Evolutionary conservation across 2,329 filamentous ascomycete genomes (phyloP), one percentile per base, ranked within the genome.

Genomic region (Exophiala spinifera): DNA sequence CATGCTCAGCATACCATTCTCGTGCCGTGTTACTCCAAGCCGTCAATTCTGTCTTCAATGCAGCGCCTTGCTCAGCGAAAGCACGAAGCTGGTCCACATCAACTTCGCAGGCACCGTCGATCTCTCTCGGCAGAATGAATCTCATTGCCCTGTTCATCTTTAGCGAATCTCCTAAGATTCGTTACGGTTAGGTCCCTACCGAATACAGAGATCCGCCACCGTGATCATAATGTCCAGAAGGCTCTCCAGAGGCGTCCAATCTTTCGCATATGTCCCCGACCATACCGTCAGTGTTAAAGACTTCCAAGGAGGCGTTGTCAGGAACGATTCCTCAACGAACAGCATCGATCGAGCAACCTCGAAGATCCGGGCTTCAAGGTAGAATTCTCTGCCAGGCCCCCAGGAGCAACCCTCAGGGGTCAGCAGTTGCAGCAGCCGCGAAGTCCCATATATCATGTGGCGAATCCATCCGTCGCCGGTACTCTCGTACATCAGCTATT

Each of bases 381-480:
- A 49, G 31, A 49, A 49, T 19, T 23, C 28, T 19, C 25, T 49
- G 19, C 46, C 46, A 23, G 46, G 3, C 17, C 46, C 46, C 4
- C n/a, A 8, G 3, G 15, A 19, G 33, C 46, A 49, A 3, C 33
- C 28, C 14, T 39, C 28, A 4, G 46, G 46, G n/a, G 46, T 14
- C 8, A 49, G 4, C 11, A 19, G 14, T 23, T 49, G 46, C 33
- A 49, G 46, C 15, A 49, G 11, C 20, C 33, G 11, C 34, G 46
- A 49, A n/a, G 46, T 49, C 20, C 46, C 46, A 21, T 37, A 49
- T n/a, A 49, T 17, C 46, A 49, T 36, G 20, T 49, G 46, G n/a
- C 46, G 34, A 19, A 49, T 19, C 46, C 46, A 49, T n/a, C 46
- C 46, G 20, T 49, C 28, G 1, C 46, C 46, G 11, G 46, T 37